Percentiles rank a stretch among this genome's conserved stretches.
phyloP scores from a whole-genome alignment of 1,139 yeast species.

The Hemisphaericaspora xylanilytica region DNA sequence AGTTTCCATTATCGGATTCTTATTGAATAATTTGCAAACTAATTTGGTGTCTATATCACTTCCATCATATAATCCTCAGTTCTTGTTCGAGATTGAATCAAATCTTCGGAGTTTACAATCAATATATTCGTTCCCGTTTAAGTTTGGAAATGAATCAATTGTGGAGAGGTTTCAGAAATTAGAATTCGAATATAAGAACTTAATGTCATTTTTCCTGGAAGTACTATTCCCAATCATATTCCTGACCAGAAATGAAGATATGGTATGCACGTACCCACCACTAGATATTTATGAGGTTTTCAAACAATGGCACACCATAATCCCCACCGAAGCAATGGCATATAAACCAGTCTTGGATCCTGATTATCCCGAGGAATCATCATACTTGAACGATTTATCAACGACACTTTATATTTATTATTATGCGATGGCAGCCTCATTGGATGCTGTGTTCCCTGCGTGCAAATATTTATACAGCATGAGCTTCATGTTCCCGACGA shows the following conservation, averaged over 20 bases:
- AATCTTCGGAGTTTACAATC: constrained; percentile 19
- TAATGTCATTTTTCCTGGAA: constrained; percentile 15
- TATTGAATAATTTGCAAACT: constrained; percentile 15
- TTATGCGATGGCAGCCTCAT: constrained; percentile 23
- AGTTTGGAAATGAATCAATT: constrained; percentile 7
- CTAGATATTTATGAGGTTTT: constrained; percentile 19
- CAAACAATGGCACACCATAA: constrained; percentile 22
- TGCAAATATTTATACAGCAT: constrained; percentile 24
- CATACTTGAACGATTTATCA: constrained; percentile 19
- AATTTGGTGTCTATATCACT: constrained; percentile 23
- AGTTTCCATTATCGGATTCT: constrained; percentile 9
- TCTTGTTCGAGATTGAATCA: constrained; percentile 21
- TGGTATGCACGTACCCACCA: constrained; percentile 22
- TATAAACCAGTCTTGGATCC: constrained; percentile 11
- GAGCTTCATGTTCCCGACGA: constrained; percentile 21
- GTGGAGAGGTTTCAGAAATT: constrained; percentile 10
- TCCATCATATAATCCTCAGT: constrained; percentile 28
- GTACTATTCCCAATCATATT: constrained; percentile 15
- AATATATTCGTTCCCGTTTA: constrained; percentile 14
- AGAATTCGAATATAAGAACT: constrained; percentile 13
- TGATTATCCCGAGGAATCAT: constrained; percentile 11
- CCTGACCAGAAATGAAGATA: constrained; percentile 16
- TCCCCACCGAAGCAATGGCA: constrained; percentile 24
- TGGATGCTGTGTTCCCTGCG: constrained; percentile 28
- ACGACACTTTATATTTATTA: constrained; percentile 26